Base-by-base conservation (phyloP, 2,329 filamentous ascomycete genomes). In the Cercospora citrullina region DNA sequence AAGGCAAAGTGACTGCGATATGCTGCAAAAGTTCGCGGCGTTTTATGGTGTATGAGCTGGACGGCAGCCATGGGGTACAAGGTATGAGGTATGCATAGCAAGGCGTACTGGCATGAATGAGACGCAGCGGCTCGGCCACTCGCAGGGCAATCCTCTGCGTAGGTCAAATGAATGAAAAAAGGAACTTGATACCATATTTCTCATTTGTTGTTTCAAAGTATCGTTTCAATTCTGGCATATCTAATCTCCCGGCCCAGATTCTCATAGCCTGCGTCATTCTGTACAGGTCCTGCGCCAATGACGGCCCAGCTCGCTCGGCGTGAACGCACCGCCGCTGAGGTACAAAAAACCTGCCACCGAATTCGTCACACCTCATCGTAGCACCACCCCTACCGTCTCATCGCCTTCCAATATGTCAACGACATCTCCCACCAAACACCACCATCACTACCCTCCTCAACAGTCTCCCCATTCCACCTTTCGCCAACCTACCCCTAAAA, bases 11-110 rank as follows among this genome's bases (percentile, higher is more conserved):
- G n/a, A 36, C 36, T 28, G 26, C 26, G 42, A 21, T 12, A 61
- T 61, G 64, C 64, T 65, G 64, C 63, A 60, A 60, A 65, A 39
- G 23, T 59, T 30, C 28, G 63, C 58, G 67, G 67, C 63, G 67
- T 68, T 68, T 68, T 64, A 68, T 23, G 67, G 63, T 59, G 60
- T 65, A 68, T 57, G 67, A 60, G 53, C 42, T 55, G 39, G 48
- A 65, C 31, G 63, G 57, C 39, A 65, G 63, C 60, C 63, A 60
- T 31, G 48, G 16, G 45, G 45, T 31, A 59, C 30, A 59, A 36
- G 31, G 33, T 33, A 58, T 26, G 55, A 18, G 59, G 55, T 65
- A 66, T 66, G 67, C 67, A 68, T 68, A 68, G 67, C 63, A 66
- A 26, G 63, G 63, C 67, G 67, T 68, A 64, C 36, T 60, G 67